A percentile compares a stretch with the other conserved stretches of the same genome.
Evolutionary conservation across 169 alveolate genomes (phyloP).

Genomic region (Plasmodium sp.): DNA sequence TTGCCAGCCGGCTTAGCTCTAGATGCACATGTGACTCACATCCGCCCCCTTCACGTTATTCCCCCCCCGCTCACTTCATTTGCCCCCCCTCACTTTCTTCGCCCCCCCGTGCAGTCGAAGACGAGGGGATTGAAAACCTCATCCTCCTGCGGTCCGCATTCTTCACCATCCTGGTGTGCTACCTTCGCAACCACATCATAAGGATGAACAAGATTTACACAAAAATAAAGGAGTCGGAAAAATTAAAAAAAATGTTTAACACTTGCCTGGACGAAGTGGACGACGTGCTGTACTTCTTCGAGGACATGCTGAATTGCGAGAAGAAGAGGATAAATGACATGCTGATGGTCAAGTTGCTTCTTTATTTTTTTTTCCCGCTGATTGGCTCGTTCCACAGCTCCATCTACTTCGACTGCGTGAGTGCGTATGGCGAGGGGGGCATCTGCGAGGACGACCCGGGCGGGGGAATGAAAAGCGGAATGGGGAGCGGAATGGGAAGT

Average conservation of each 20-base stretch:
- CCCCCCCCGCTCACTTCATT: background rate
- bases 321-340: slow-evolving; percentile 57
- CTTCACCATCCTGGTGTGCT: slow-evolving; percentile 45
- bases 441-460: background rate
- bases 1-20: background rate
- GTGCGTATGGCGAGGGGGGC: background rate
- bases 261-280: slow-evolving; percentile 48
- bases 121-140: slow-evolving; percentile 58
- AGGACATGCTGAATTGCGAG: slow-evolving; percentile 47
- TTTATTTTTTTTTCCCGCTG: slow-evolving; percentile 54
- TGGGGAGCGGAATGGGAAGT: too few relatives aligned
- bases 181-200: slow-evolving; percentile 19
- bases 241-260: slow-evolving; percentile 24
- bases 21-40: background rate
- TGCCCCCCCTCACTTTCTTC: too few relatives aligned
- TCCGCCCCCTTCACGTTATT: background rate
- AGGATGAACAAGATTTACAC: slow-evolving; percentile 45
- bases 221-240: slow-evolving; percentile 50
- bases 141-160: slow-evolving; percentile 28
- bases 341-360: slow-evolving; percentile 14
- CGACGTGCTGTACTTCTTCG: slow-evolving; percentile 57
- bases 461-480: background rate
- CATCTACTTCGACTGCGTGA: slow-evolving; percentile 19
- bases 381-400: slow-evolving; percentile 44
- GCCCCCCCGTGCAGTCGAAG: slow-evolving; percentile 23